A percentile compares a stretch with the other conserved stretches of the same genome.
Evolutionary conservation across 2,329 filamentous ascomycete species (phyloP).

Genomic region (Nannizzia gypsea): DNA sequence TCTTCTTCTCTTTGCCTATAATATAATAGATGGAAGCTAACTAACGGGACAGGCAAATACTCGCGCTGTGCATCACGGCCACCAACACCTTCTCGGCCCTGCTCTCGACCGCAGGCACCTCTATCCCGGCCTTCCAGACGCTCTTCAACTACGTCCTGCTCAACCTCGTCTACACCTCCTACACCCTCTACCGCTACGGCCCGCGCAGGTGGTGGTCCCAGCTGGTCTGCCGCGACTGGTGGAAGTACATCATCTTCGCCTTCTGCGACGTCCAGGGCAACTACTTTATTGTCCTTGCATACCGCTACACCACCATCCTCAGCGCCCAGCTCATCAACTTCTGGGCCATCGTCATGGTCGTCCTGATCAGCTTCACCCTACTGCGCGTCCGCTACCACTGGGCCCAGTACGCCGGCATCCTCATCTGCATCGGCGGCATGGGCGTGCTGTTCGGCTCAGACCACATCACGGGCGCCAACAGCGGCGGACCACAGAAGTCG

Average conservation of each 20-base stretch:
- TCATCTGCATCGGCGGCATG: constrained; percentile 83
- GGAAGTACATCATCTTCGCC: constrained; percentile 86
- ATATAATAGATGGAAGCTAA: constrained; percentile 5
- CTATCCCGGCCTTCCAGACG: constrained; percentile 88
- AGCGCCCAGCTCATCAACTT: constrained; percentile 95
- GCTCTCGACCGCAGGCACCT: constrained; percentile 55
- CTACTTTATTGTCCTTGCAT: constrained; percentile 93
- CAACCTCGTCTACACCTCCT: constrained; percentile 65
- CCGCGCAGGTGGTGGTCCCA: constrained; percentile 51
- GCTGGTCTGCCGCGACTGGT: constrained; percentile 59
- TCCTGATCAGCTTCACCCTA: constrained; percentile 61
- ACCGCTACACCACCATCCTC: constrained; percentile 82
- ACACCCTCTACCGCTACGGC: constrained; percentile 70
- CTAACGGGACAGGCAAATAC: constrained; percentile 48
- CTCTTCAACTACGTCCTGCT: constrained; percentile 90
- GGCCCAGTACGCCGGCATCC: constrained; percentile 73
- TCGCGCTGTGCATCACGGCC: constrained; percentile 78
- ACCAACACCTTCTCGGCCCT: constrained; percentile 85
- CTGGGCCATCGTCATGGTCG: constrained; percentile 92
- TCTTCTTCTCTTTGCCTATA: not conserved
- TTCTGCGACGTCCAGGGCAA: constrained; percentile 95
- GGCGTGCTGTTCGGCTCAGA: constrained; percentile 78
- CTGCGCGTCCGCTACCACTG: constrained; percentile 81
- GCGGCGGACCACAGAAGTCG: constrained; percentile 40
- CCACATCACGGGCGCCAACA: constrained; percentile 64